Evolutionary conservation across 2,329 filamentous ascomycete species (phyloP), one percentile per base, ranked within the genome.

Genomic region (Corynespora cassiicola): DNA sequence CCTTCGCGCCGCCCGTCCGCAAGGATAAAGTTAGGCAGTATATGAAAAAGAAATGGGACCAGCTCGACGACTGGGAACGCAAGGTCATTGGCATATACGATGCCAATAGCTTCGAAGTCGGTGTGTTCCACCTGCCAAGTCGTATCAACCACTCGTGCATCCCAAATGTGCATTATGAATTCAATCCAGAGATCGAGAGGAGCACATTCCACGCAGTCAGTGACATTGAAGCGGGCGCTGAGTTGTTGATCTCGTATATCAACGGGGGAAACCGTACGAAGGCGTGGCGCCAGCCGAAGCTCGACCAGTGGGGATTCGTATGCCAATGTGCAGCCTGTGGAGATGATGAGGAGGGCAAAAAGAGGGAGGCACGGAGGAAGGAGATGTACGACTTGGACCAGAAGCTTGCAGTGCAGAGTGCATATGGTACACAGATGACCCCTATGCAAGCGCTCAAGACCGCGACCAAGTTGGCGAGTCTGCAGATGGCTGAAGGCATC

Each of bases 91-190:
- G 21, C 8, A 27, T 49, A 4, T 45, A 34, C 9, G 27, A 25
- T 10, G 40, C 45, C 5, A 42, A 49, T 22, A 31, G 19, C 23
- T 45, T 39, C 26, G 17, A 21, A 10, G 17, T 26, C 3, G 28
- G 29, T n/a, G 31, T 45, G 3, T 49, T 57, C 18, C 61, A 57
- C 27, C 44, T 53, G 7, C 44, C 48, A 19, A 50, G 48, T 14
- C 52, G 54, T 8, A 46, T 65, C 37, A 65, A 66, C 36, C 61
- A 66, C 33, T 56, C 52, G 9, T 66, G 61, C 39, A 45, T 47
- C 7, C 60, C 52, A 4, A 66, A 65, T 29, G 42, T 56, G 6
- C 47, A 61, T 24, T 47, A 53, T 29, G 37, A 39, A 9, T 64
- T 50, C 54, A 63, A 65, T 31, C 36, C 50, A 1, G 34, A 32